Percentiles rank a stretch among this genome's conserved stretches.
Conservation (phyloP, 352 stramenopile species). For the Globisporangium cederbergense region DNA sequence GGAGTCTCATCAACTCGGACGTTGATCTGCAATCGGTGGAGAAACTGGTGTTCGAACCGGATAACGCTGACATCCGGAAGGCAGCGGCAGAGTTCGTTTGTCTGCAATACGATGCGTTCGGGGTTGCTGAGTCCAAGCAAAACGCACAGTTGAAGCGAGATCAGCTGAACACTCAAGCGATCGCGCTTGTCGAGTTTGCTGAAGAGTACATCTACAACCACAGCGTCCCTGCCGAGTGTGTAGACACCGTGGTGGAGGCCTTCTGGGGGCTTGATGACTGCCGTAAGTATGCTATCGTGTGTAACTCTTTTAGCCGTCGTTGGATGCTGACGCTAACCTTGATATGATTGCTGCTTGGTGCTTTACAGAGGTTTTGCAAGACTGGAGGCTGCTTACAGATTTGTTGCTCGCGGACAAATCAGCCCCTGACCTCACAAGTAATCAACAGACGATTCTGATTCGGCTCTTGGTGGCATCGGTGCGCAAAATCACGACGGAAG, state of each 20-base stretch:
- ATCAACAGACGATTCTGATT: slow-evolving; percentile 81
- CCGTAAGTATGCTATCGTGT: slow-evolving; percentile 44
- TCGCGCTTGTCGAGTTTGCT: slow-evolving; percentile 87
- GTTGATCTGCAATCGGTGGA: slow-evolving; percentile 76
- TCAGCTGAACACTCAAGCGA: slow-evolving; percentile 83
- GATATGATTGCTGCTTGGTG: slow-evolving; percentile 17
- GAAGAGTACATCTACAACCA: slow-evolving; percentile 83
- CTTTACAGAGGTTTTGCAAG: slow-evolving; percentile 67
- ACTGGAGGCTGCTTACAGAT: slow-evolving; percentile 76
- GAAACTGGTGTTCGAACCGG: slow-evolving; percentile 75
- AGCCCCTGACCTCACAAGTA: slow-evolving; percentile 66
- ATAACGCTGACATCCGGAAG: slow-evolving; percentile 71
- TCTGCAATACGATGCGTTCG: slow-evolving; percentile 87
- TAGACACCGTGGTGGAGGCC: slow-evolving; percentile 78
- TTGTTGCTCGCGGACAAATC: slow-evolving; percentile 80
- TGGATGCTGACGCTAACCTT: slow-evolving; percentile 6
- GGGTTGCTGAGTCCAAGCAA: slow-evolving; percentile 61
- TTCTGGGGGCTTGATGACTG: slow-evolving; percentile 87
- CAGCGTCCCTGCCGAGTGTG: slow-evolving; percentile 42
- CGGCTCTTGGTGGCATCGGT: slow-evolving; percentile 65
- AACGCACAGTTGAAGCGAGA: slow-evolving; percentile 70
- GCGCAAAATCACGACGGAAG: slow-evolving; percentile 46
- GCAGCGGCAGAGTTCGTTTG: slow-evolving; percentile 84
- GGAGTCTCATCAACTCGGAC: slow-evolving; percentile 74
- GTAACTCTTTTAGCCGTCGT: background rate